Evolutionary conservation across 108 stramenopile genomes (phyloP), one percentile per base, ranked within the genome.

Genomic region (Halocafeteria seosinensis): DNA sequence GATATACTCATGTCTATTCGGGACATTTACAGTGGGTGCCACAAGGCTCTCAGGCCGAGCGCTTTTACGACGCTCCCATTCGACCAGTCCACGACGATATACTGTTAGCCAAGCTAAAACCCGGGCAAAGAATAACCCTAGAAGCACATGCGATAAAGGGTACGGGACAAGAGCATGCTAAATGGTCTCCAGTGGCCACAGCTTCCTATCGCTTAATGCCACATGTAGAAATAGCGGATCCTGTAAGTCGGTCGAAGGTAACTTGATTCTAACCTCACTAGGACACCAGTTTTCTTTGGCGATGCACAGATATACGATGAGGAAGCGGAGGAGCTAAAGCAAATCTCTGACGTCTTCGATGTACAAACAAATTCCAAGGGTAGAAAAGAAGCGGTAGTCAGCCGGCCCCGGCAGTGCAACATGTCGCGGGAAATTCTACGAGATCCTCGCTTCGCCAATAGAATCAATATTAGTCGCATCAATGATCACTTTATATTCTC

Each of bases 381-480:
- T 17, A 65, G 66, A 11, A 67, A 65, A 70, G 8, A 64, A 28
- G 27, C 13, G 5, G 62, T 3, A 2, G 17, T 23, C 25, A 27
- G 26, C 13, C 53, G 17, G 55, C 34, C 62, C 8, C 37, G 3
- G 12, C 9, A 89, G 3, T 98, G 95, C 65, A 93, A 90, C 65
- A 92, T 94, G 90, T 90, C 86, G 24, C 76, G 93, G 13, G 93
- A 95, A 69, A 94, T 81, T 63, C 89, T 95, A 83, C 78, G 93
- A 12, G 77, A 84, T 68, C 79, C 83, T 0, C 67, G 63, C 13
- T 76, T 87, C 61, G 73, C 72, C 47, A 83, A 88, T 36, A 69
- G 76, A 30, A 85, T 98, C 32, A 68, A 73, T 32, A 89, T 98
- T 66, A 77, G 73, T 27, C 78, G 94, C 1, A 69, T 85, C 30